Percentiles rank a stretch among this genome's conserved stretches.
These are phyloP conservation scores for Cladosporium colombiae DNA, from an alignment of 2,329 filamentous ascomycete species.

Conservation along the genomic window DNA sequence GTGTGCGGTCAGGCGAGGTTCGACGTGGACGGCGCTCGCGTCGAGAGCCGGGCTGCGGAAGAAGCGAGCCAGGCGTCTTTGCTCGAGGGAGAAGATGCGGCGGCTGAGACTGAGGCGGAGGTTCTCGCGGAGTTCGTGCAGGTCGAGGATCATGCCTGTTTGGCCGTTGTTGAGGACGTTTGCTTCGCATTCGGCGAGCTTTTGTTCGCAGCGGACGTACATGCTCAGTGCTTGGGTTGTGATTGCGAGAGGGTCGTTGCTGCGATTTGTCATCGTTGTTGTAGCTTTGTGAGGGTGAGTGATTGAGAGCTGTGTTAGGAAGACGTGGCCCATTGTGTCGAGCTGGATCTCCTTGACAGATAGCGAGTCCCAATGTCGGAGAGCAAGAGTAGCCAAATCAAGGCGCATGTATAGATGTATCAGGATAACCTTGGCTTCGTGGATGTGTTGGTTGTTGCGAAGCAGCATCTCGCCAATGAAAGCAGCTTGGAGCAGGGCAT, in stretches of 20 bases:
- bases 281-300: slow-evolving; percentile 33
- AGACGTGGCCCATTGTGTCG: slow-evolving; percentile 39
- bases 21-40: slow-evolving; percentile 26
- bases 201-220: slow-evolving; percentile 36
- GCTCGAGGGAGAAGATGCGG: slow-evolving; percentile 37
- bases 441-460: slow-evolving; percentile 30
- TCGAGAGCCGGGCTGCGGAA: slow-evolving; percentile 25
- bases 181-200: slow-evolving; percentile 35
- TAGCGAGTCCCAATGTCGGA: slow-evolving; percentile 35
- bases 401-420: slow-evolving; percentile 39
- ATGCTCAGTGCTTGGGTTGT: slow-evolving; percentile 32
- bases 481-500: slow-evolving; percentile 34
- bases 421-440: slow-evolving; percentile 38
- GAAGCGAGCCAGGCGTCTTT: slow-evolving; percentile 34
- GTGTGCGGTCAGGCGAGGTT: slow-evolving; percentile 30
- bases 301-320: slow-evolving; percentile 37
- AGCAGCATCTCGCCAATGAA: slow-evolving; percentile 35
- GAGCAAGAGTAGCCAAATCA: slow-evolving; percentile 35
- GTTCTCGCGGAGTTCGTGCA: slow-evolving; percentile 35
- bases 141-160: slow-evolving; percentile 40
- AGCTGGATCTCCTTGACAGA: slow-evolving; percentile 40
- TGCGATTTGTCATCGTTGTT: slow-evolving; percentile 21
- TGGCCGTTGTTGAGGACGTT: slow-evolving; percentile 35
- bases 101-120: slow-evolving; percentile 35
- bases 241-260: slow-evolving; percentile 34